Percentiles rank a stretch among this genome's conserved stretches.
Conservation (phyloP, 352 stramenopile species). For the Aphanomyces stellatus region DNA sequence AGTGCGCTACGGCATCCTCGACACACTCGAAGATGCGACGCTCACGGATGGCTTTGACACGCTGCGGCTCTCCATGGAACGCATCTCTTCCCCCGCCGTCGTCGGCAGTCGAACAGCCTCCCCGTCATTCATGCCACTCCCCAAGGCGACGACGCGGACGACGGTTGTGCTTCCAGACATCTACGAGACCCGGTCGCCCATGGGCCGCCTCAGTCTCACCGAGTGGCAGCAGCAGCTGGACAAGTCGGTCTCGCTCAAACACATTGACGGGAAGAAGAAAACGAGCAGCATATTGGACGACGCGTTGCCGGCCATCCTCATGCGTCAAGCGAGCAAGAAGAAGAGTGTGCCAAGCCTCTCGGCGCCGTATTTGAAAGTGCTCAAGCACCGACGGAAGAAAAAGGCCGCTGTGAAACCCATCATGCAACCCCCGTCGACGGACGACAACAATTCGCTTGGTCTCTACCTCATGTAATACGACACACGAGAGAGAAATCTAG, state of each 20-base stretch:
- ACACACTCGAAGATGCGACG: slow-evolving; percentile 26
- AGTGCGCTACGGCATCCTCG: slow-evolving; percentile 26
- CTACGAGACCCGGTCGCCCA: background rate
- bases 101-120: too few species aligned
- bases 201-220: background rate
- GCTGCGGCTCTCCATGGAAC: slow-evolving; percentile 20
- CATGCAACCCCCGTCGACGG: background rate
- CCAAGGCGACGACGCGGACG: background rate
- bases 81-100: slow-evolving; percentile 9
- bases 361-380: slow-evolving; percentile 62
- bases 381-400: slow-evolving; percentile 48
- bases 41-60: slow-evolving; percentile 29
- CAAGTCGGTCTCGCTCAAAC: slow-evolving; percentile 4
- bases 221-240: slow-evolving; percentile 9
- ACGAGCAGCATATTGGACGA: slow-evolving; percentile 34
- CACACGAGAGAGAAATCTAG: background rate
- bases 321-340: slow-evolving; percentile 48
- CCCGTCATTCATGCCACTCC: too few species aligned
- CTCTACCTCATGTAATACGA: background rate
- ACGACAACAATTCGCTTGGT: too few species aligned
- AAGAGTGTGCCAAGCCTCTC: slow-evolving; percentile 27
- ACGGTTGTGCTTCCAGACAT: slow-evolving; percentile 7
- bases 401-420: slow-evolving; percentile 2
- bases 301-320: slow-evolving; percentile 46
- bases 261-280: background rate